Evolutionary conservation across 805 yeast species (phyloP), one percentile per base, ranked within the genome.

Genomic region (Dipodascus albidus): DNA sequence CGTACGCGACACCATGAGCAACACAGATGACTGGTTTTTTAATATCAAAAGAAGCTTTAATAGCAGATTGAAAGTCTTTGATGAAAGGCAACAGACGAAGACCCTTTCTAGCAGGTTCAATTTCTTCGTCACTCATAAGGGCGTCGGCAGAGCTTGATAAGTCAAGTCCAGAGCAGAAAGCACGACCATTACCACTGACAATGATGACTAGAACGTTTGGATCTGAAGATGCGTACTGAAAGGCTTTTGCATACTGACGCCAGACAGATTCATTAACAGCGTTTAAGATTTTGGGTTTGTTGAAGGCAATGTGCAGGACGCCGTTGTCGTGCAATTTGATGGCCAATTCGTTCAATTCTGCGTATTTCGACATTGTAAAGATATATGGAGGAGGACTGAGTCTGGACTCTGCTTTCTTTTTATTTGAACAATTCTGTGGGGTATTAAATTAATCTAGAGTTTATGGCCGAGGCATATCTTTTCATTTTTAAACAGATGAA

Each of bases 101-200:
- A 11, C 62, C 67, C 53, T 65, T 52, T 51, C 71, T 55, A 11
- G 66, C 53, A 27, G 57, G 54, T 50, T 66, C 68, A 41, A 51
- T 53, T 22, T 58, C 61, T 15, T 50, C 58, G 6, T 51, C 53
- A 17, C 48, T 56, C 1, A 51, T 52, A 20, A 64, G 48, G 6
- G 52, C 54, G 2, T 53, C 41, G 35, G 64, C 62, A 47, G 57
- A 56, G 2, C 59, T 53, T 19, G 57, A 73, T 61, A 85, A 64
- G 62, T 86, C 83, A 57, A 85, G 71, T 0, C 95, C 95, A 2
- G 87, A 72, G 23, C 81, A 71, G 61, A 86, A 82, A 14, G 70
- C 72, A 1, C 82, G 73, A 6, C 84, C 84, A 1, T 63, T 69
- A 0, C 83, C 81, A 0, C 81, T 75, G 0, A 85, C 69, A 4